phyloP scores from a whole-genome alignment of 2,329 filamentous ascomycete genomes.

The Fusarium sororula region DNA sequence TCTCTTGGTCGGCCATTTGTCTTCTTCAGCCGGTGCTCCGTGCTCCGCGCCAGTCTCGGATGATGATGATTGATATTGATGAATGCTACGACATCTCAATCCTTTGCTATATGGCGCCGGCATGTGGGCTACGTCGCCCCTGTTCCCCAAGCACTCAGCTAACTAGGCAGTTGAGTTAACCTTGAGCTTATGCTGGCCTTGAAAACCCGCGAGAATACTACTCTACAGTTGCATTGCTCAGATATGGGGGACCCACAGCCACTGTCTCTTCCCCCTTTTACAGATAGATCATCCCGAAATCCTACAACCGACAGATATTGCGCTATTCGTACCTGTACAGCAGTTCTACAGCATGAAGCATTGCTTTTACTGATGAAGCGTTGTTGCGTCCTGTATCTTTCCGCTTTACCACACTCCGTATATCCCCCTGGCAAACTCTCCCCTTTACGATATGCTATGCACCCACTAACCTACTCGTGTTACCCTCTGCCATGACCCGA shows the following conservation, averaged over 20 bases:
- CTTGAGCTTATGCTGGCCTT: conserved; percentile 8
- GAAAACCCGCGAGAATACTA: background rate
- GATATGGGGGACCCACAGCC: conserved; percentile 4
- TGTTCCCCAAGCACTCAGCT: conserved; percentile 5
- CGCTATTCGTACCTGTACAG: conserved; percentile 7
- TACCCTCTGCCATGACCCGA: conserved; percentile 23
- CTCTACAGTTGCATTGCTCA: conserved; percentile 9
- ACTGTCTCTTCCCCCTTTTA: conserved; percentile 2
- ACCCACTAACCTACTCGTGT: conserved; percentile 11
- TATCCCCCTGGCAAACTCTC: background rate
- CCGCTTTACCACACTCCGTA: conserved; percentile 10
- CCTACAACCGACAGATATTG: background rate
- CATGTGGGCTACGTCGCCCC: conserved; percentile 13
- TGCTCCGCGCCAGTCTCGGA: conserved; percentile 27
- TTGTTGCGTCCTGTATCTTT: conserved; percentile 10
- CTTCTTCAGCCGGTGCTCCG: conserved; percentile 28
- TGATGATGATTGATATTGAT: conserved; percentile 19
- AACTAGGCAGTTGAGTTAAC: background rate
- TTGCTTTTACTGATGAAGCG: background rate
- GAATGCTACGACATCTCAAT: background rate
- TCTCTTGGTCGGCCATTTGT: conserved; percentile 40
- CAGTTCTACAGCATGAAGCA: conserved; percentile 1
- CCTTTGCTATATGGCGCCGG: background rate
- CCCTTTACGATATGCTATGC: conserved; percentile 5
- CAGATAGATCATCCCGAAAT: background rate